Conservation (phyloP, 495 filamentous ascomycete species). For the Penicillium malachiteum region DNA sequence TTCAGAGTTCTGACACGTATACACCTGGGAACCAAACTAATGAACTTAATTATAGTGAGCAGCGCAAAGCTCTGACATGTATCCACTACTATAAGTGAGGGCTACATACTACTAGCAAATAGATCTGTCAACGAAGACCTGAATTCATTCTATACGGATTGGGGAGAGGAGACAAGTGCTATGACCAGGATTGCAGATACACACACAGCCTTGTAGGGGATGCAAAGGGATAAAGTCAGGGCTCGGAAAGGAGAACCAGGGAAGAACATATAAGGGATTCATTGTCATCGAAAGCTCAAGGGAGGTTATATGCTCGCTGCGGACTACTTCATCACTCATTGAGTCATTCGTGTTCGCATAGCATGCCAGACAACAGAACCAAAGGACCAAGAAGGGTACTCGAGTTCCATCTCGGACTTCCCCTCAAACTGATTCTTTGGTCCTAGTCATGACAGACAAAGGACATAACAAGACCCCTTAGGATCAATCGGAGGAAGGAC, state of each 20-base stretch:
- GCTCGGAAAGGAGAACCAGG: background rate
- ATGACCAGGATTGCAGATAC: background rate
- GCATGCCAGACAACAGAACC: slow-evolving; percentile 3
- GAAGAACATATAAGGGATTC: slow-evolving; percentile 6
- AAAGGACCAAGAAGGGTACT: background rate
- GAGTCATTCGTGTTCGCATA: slow-evolving; percentile 18
- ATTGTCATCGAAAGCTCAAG: slow-evolving; percentile 19
- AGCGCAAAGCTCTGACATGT: too few species aligned
- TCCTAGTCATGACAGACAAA: slow-evolving; percentile 16
- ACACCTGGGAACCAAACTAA: background rate
- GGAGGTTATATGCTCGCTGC: slow-evolving; percentile 4
- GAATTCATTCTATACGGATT: slow-evolving; percentile 25
- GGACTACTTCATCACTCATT: slow-evolving; percentile 16
- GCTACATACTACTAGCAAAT: background rate
- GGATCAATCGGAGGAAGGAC: slow-evolving; percentile 8
- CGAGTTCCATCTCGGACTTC: background rate
- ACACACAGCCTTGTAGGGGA: slow-evolving; percentile 5
- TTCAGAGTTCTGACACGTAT: background rate
- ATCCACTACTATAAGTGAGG: too few species aligned
- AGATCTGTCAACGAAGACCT: slow-evolving; percentile 25
- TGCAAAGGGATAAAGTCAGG: slow-evolving; percentile 8
- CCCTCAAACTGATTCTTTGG: background rate
- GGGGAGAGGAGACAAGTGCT: background rate
- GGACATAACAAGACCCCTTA: slow-evolving; percentile 13
- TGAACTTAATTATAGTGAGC: too few species aligned